Evolutionary conservation across 768 basidiomycete species (phyloP), one percentile per base, ranked within the genome.

Genomic region (Hemileccinum impolitum): DNA sequence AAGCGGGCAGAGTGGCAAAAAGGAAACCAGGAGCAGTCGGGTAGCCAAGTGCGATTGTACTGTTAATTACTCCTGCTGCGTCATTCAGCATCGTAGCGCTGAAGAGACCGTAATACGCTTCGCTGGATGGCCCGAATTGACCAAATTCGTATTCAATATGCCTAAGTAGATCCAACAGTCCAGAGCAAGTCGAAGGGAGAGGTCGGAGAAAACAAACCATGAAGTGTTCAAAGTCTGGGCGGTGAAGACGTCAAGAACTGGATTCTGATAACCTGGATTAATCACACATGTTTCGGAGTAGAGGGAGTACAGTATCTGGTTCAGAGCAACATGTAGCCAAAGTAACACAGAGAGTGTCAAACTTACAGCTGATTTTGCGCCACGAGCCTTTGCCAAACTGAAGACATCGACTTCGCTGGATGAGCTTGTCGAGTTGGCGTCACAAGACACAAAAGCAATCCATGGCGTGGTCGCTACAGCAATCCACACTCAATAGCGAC

Each of bases 381-480:
- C 94, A 53, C 80, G 74, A 53, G 86, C 81, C 36, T 77, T 73
- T 18, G 90, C 91, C 36, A 90, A 74, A 0, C 89, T 90, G 67
- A 96, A 92, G 45, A 94, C 78, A 63, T 96, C 93, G 41, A 72
- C 65, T 3, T 78, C 72, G 44, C 21, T 72, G 63, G 82, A 81
- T 3, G 79, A 72, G 51, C 78, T 70, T 14, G 89, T 89, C 15
- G 84, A 76, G 64, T 94, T 93, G 48, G 63, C 61, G 61, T 94
- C 92, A 66, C 93, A 95, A 3, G 82, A 78, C 42, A 96, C 79
- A 54, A 94, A 76, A 12, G 94, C 94, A 58, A 96, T 87, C 92
- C 93, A 96, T 4, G 94, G 91, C 0, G 92, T 90, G 6, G 70
- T 74, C 3, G 88, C 86, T 79, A 62, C 56, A 23, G 50, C 57